A percentile compares a stretch with the other conserved stretches of the same genome.
These are phyloP conservation scores for Monosporascus sp. DNA, from an alignment of 2,329 filamentous ascomycete species.

Conservation along the genomic window DNA sequence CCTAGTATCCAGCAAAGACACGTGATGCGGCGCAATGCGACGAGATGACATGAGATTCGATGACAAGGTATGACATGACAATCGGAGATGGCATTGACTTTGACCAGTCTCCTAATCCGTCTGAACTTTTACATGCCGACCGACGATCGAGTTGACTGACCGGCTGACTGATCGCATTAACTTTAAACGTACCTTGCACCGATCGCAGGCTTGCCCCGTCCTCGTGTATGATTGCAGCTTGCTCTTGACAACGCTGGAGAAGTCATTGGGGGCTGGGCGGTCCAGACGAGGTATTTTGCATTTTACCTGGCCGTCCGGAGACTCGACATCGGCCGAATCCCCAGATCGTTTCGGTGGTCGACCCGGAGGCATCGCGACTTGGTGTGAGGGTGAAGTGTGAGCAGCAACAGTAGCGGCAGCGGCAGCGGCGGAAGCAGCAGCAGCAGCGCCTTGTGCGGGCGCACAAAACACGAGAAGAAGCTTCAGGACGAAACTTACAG, in stretches of 20 bases:
- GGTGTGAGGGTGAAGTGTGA: neutral
- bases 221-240: constrained; percentile 50
- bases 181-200: constrained; percentile 64
- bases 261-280: constrained; percentile 38
- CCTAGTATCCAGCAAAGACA: too few species aligned
- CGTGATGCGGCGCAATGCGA: too few species aligned
- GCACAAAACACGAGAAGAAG: too few species aligned
- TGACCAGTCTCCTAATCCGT: too few species aligned
- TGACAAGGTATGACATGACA: too few species aligned
- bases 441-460: too few species aligned
- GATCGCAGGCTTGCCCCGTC: constrained; percentile 82
- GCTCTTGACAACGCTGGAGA: constrained; percentile 51
- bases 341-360: constrained; percentile 39
- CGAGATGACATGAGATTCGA: too few species aligned
- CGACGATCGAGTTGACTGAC: neutral
- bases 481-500: too few species aligned
- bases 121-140: too few species aligned
- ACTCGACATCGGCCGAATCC: constrained; percentile 30
- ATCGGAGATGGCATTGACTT: too few species aligned
- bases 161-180: neutral
- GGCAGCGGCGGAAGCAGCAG: too few species aligned
- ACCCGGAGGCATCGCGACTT: constrained; percentile 32
- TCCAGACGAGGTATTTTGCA: constrained; percentile 46
- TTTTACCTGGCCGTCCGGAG: constrained; percentile 33
- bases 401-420: neutral